These are phyloP conservation scores for Pythium periplocum DNA, from an alignment of 352 stramenopile species.

Conservation along the genomic window DNA sequence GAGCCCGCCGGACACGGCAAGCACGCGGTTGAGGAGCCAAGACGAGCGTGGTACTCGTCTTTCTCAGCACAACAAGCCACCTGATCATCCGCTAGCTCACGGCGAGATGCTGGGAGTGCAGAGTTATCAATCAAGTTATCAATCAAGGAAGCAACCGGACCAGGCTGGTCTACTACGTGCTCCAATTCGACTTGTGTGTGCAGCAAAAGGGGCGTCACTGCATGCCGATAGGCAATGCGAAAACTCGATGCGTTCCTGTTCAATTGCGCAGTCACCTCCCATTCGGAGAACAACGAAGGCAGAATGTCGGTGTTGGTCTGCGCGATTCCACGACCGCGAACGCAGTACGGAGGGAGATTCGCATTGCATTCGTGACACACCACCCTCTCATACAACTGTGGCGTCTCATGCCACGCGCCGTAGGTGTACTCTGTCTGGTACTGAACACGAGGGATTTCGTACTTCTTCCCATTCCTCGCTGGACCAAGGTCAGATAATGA, in stretches of 20 bases:
- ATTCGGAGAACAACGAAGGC: slow-evolving; percentile 9
- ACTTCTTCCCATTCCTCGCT: slow-evolving; percentile 6
- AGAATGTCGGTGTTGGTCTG: background rate
- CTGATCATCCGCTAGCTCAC: no score
- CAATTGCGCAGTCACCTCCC: slow-evolving; percentile 1
- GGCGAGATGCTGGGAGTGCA: no score
- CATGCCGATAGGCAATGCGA: slow-evolving; percentile 3
- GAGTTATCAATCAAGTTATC: no score
- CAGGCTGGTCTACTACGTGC: background rate
- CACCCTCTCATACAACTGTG: background rate
- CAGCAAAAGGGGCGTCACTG: slow-evolving; percentile 3
- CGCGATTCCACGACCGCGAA: background rate
- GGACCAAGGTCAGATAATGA: slow-evolving; percentile 5
- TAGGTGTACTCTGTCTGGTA: background rate
- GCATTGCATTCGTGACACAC: slow-evolving; percentile 1
- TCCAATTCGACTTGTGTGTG: slow-evolving; percentile 1
- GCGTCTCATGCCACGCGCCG: background rate
- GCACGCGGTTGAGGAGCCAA: no score
- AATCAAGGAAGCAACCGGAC: no score
- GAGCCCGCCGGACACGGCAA: no score
- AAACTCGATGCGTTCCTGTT: background rate
- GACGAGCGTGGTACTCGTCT: no score
- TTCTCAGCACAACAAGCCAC: no score
- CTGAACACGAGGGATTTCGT: slow-evolving; percentile 1
- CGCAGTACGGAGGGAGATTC: slow-evolving; percentile 7